These are phyloP conservation scores for Claviceps citrina DNA, from an alignment of 2,329 filamentous ascomycete species.

Conservation along the genomic window DNA sequence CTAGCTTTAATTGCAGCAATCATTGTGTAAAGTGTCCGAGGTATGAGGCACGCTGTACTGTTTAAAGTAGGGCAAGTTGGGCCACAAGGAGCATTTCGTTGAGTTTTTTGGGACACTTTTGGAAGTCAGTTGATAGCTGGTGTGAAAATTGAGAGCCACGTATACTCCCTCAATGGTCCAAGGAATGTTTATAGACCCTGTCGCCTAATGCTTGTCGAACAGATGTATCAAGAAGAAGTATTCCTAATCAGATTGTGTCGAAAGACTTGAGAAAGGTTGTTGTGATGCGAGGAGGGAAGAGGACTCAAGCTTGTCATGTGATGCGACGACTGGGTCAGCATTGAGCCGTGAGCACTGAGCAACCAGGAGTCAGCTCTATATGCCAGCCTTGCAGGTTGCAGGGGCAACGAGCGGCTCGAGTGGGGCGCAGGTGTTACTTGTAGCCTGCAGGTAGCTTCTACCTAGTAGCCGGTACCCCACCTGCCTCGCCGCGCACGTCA, in stretches of 20 bases:
- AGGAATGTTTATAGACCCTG: background rate
- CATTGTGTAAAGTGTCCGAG: conserved; percentile 9
- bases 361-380: too few relatives aligned
- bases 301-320: too few relatives aligned
- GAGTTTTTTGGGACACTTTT: conserved; percentile 10
- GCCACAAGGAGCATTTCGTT: conserved; percentile 4
- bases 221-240: conserved; percentile 2
- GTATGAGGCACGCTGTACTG: background rate
- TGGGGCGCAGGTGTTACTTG: too few relatives aligned
- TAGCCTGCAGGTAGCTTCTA: too few relatives aligned
- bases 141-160: conserved; percentile 8
- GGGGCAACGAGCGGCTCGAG: too few relatives aligned
- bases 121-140: conserved; percentile 10
- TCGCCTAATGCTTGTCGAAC: conserved; percentile 4
- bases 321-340: too few relatives aligned
- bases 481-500: too few relatives aligned
- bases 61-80: background rate
- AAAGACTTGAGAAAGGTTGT: too few relatives aligned
- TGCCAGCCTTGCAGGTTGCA: too few relatives aligned
- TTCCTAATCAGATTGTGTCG: background rate
- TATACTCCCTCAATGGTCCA: conserved; percentile 5
- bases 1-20: conserved; percentile 15
- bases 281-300: too few relatives aligned
- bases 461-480: too few relatives aligned
- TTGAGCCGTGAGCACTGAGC: too few relatives aligned